Conservation (phyloP, 1,284 basidiomycete species). For the Pholiota adiposa region DNA sequence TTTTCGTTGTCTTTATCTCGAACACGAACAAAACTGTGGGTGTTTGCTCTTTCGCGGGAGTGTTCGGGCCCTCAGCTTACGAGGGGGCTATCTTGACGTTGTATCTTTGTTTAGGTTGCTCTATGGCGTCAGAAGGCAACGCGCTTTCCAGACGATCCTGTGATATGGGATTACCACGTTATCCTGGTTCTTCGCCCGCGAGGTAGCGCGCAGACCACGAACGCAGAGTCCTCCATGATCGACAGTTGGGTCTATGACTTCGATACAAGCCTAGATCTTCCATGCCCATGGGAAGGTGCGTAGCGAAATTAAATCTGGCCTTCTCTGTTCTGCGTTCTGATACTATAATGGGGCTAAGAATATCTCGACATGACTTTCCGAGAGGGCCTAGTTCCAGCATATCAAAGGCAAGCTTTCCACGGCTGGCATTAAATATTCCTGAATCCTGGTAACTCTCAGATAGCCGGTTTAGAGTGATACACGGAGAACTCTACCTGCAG, state of each 20-base stretch:
- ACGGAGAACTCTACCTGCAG: constrained; percentile 52
- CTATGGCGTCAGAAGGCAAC: constrained; percentile 65
- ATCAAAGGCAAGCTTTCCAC: constrained; percentile 47
- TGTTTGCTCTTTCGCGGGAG: constrained; percentile 9
- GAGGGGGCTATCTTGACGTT: neutral
- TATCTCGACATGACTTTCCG: constrained; percentile 62
- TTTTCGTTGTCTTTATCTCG: constrained; percentile 68
- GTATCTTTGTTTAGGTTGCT: constrained; percentile 50
- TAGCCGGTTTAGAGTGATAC: constrained; percentile 60
- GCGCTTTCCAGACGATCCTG: constrained; percentile 35
- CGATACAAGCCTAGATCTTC: constrained; percentile 54
- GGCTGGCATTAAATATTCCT: neutral
- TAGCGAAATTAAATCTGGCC: neutral
- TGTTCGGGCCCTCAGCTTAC: constrained; percentile 3
- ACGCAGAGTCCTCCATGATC: neutral
- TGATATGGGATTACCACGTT: constrained; percentile 83
- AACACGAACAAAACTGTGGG: constrained; percentile 61
- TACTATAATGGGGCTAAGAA: constrained; percentile 39
- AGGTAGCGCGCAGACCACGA: constrained; percentile 1
- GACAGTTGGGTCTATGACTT: constrained; percentile 67
- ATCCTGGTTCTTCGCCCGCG: constrained; percentile 54
- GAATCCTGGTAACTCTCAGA: neutral
- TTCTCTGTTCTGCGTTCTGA: neutral
- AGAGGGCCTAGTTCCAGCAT: constrained; percentile 38
- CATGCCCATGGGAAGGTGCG: constrained; percentile 53